Base-by-base conservation (phyloP, 1,284 basidiomycete species). In the Ustilago cynodontis region DNA sequence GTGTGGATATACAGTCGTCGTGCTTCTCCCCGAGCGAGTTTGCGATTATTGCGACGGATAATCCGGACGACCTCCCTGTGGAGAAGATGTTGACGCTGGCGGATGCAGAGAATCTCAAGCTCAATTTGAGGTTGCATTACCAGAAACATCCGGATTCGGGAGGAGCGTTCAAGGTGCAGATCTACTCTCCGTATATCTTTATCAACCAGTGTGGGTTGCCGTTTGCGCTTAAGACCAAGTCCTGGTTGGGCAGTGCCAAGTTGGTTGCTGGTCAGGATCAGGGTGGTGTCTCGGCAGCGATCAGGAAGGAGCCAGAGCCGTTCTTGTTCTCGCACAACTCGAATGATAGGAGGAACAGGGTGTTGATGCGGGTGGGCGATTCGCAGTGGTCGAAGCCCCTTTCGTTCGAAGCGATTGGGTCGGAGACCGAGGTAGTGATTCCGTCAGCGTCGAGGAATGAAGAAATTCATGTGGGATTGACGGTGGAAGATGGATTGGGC, bases 1-100 rank as follows among this genome's bases (percentile, higher is more conserved):
- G 94, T 78, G 89, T 98, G 31, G 91, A 93, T 55, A 89, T 97
- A 2, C 93, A 98, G 86, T 77, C 80, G 37, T 65, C 81, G 92
- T 93, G 91, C n/a, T 95, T 94, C 89, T 93, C 93, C 80, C 93
- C 94, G n/a, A 96, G 94, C 86, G 96, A 99, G 76, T 99, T 98
- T 81, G 92, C 94, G 2, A 98, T 99, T 86, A 96, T 99, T 87
- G 97, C 95, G 78, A 94, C 94, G 6, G 94, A 98, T 84, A 92
- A 92, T 50, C 91, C 93, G 64, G 93, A 95, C 22, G 95, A 97
- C 86, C 94, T 96, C 76, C 92, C 93, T 55, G 89, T 92, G 35
- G 95, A 98, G 82, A 90, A 90, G 57, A 88, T 88, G 18, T 86
- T 98, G 35, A 89, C 90, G 24, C 87, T 99, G 43, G 89, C 91